phyloP scores from a whole-genome alignment of 2,329 filamentous ascomycete genomes.

The Monosporascus cannonballus region DNA sequence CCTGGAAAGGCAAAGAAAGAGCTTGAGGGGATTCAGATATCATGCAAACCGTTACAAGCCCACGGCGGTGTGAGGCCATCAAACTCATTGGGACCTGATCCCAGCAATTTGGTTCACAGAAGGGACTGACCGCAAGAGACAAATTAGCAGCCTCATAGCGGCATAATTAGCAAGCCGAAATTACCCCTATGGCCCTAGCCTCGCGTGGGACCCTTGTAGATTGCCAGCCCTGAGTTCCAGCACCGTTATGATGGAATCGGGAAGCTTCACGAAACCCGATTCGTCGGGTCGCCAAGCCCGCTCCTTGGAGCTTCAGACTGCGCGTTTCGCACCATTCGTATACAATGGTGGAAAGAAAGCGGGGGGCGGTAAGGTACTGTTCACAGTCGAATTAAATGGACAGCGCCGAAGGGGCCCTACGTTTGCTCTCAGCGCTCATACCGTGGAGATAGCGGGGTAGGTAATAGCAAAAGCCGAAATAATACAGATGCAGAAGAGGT shows the following conservation, averaged over 20 bases:
- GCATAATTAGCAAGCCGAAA: not conserved
- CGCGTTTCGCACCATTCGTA: not conserved
- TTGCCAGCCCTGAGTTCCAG: not conserved
- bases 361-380: not conserved
- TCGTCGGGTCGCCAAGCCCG: not conserved
- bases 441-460: not conserved
- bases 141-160: not conserved
- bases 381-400: not conserved
- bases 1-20: not conserved
- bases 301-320: not conserved
- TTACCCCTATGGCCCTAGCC: not conserved
- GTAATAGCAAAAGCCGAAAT: not conserved
- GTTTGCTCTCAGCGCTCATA: not conserved
- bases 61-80: not conserved
- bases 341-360: not conserved
- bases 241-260: not conserved
- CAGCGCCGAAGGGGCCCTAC: not conserved
- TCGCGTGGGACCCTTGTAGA: not conserved
- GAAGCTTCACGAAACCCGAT: not conserved
- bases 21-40: not conserved
- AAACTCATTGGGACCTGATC: not conserved
- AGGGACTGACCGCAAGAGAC: not conserved
- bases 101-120: not conserved
- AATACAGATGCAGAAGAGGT: not conserved
- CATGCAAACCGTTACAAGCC: not conserved